These are phyloP conservation scores for Botrytis sinoallii DNA, from an alignment of 2,329 filamentous ascomycete genomes.

Conservation along the genomic window DNA sequence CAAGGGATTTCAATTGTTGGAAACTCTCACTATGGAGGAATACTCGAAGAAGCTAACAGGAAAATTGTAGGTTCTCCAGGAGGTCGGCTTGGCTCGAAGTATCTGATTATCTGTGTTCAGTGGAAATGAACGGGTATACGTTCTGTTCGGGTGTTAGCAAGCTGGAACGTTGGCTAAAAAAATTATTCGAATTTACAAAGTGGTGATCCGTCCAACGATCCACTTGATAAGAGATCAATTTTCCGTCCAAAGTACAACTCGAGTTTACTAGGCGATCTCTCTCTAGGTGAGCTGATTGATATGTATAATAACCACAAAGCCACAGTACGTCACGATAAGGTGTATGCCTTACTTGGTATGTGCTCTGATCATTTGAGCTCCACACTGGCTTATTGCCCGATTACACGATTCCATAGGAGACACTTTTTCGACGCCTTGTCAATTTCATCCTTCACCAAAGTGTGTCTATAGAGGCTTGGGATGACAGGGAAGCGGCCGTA, in stretches of 20 bases:
- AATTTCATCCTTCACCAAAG: not conserved
- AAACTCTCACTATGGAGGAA: not conserved
- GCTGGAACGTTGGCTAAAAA: not conserved
- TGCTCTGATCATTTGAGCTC: not conserved
- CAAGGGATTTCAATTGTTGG: not conserved
- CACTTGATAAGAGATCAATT: not conserved
- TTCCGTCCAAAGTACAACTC: not conserved
- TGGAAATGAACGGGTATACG: not conserved
- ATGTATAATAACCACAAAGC: not conserved
- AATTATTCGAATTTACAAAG: not conserved
- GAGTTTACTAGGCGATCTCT: not conserved
- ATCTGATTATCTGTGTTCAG: not conserved
- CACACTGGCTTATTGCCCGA: not conserved
- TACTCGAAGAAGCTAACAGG: not conserved
- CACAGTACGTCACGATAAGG: not conserved
- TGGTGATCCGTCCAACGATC: not conserved
- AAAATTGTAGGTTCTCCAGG: not conserved
- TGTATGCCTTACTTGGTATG: slow-evolving; percentile 2
- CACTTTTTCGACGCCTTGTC: not conserved
- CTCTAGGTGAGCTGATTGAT: not conserved
- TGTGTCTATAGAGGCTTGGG: not conserved
- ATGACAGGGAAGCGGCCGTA: not conserved
- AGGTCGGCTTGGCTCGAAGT: not conserved
- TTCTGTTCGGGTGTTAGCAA: not conserved
- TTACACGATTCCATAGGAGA: not conserved